These are phyloP conservation scores for Emydomyces testavorans DNA, from an alignment of 2,329 filamentous ascomycete species.

Conservation along the genomic window DNA sequence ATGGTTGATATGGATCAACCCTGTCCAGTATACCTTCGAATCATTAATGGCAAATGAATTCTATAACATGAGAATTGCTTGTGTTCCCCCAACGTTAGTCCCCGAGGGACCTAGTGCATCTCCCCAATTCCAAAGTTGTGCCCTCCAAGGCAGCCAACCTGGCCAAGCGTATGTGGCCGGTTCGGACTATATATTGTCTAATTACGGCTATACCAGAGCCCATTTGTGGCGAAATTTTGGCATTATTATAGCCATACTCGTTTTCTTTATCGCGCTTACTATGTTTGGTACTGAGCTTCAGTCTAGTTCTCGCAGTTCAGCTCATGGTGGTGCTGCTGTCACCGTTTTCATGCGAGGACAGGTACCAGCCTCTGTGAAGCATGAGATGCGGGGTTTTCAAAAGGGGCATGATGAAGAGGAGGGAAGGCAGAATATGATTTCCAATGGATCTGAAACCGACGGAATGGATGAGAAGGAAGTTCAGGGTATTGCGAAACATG, in stretches of 20 bases:
- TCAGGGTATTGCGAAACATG: conserved; percentile 49
- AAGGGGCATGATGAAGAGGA: conserved; percentile 43
- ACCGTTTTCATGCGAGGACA: conserved; percentile 63
- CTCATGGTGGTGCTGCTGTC: conserved; percentile 64
- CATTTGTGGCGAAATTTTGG: conserved; percentile 65
- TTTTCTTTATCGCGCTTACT: conserved; percentile 64
- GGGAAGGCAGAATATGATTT: conserved; percentile 18
- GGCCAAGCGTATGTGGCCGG: conserved; percentile 45
- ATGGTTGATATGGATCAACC: conserved; percentile 56
- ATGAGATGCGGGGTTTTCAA: conserved; percentile 44
- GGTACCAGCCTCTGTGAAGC: conserved; percentile 47
- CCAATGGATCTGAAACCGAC: conserved; percentile 18
- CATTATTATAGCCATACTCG: conserved; percentile 64
- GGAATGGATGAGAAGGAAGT: conserved; percentile 25
- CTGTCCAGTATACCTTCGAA: conserved; percentile 59
- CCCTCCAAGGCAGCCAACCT: conserved; percentile 46
- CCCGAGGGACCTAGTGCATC: conserved; percentile 40
- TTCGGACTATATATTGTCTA: conserved; percentile 44
- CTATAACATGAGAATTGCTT: conserved; percentile 45
- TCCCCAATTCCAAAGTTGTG: conserved; percentile 47
- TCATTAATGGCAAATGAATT: conserved; percentile 61
- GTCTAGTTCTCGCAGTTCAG: conserved; percentile 46
- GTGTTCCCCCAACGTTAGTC: conserved; percentile 45
- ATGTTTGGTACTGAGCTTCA: conserved; percentile 68
- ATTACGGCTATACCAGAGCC: conserved; percentile 44